Evolutionary conservation across 2,329 filamentous ascomycete species (phyloP).

Genomic region (Bretziella fagacearum): DNA sequence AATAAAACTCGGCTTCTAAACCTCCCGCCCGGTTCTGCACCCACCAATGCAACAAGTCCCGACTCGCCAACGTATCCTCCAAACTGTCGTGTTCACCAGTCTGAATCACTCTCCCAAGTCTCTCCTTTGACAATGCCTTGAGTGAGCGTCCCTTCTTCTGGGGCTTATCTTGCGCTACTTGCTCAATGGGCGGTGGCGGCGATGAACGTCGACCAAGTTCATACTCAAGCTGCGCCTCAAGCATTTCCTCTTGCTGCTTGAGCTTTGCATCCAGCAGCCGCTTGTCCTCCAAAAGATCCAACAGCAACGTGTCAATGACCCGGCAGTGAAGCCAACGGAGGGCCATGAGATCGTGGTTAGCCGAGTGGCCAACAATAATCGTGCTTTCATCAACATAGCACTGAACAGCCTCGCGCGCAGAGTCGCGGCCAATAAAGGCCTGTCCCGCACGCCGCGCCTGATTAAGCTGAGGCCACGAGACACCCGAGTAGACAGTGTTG

Average conservation of each 20-base stretch:
- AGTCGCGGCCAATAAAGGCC: slow-evolving; percentile 26
- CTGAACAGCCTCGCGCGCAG: slow-evolving; percentile 28
- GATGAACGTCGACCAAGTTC: not conserved
- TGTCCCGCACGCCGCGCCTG: slow-evolving; percentile 20
- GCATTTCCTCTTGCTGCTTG: slow-evolving; percentile 14
- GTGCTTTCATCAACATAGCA: slow-evolving; percentile 29
- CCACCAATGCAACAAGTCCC: slow-evolving; percentile 27
- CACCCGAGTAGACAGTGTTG: slow-evolving; percentile 34
- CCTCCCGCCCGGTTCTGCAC: slow-evolving; percentile 15
- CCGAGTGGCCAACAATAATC: slow-evolving; percentile 31
- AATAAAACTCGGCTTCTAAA: not conserved
- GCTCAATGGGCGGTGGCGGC: not conserved
- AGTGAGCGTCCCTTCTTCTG: slow-evolving; percentile 22
- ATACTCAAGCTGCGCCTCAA: not conserved
- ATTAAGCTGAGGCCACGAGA: slow-evolving; percentile 25
- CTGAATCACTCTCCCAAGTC: slow-evolving; percentile 27
- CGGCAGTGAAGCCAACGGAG: slow-evolving; percentile 31
- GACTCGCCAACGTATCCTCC: slow-evolving; percentile 28
- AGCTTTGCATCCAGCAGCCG: slow-evolving; percentile 7
- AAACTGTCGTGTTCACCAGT: slow-evolving; percentile 26
- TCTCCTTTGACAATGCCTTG: slow-evolving; percentile 24
- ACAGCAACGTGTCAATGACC: slow-evolving; percentile 29
- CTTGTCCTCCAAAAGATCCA: slow-evolving; percentile 18
- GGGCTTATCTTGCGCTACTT: not conserved
- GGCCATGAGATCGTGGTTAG: slow-evolving; percentile 25